Base-by-base conservation (phyloP, 306 rosid species). In the Urtica urens region DNA sequence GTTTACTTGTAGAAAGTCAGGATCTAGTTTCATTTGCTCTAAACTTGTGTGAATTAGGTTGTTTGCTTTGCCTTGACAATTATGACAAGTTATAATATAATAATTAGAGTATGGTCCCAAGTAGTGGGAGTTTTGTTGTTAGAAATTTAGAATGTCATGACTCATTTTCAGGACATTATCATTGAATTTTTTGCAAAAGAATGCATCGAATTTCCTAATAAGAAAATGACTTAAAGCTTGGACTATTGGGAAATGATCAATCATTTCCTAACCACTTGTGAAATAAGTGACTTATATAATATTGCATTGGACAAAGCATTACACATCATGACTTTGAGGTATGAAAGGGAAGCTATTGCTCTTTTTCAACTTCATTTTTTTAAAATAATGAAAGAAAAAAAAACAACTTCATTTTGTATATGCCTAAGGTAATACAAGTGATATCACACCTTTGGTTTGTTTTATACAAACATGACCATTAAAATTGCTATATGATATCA, bases 391-490 rank as follows among this genome's bases (percentile, higher is more conserved):
- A n/a, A n/a, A n/a, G n/a, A n/a, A n/a, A n/a, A n/a, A n/a, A n/a
- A n/a, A n/a, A n/a, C 14, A 51, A 20, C 20, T 51, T 19, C 16
- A 35, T 51, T 19, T 34, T 15, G 28, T 23, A 3, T 25, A n/a
- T 24, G 22, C 38, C 19, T 24, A 16, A 15, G 54, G 54, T n/a
- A n/a, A n/a, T n/a, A n/a, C n/a, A 51, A 33, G 24, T 34, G 27
- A 51, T 51, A 33, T 33, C 21, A 51, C 43, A 31, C 44, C 26
- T 51, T 51, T 31, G 56, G 31, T 31, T 34, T 34, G 31, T 10
- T 41, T 41, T 41, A 41, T 41, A 2, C 19, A 8, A 49, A 8
- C 1, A 49, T 17, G 26, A 49, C 18, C 30, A 21, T 51, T 24
- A 51, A 40, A 41, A 25, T 38, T 25, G 15, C 2, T 10, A 38